A percentile compares a stretch with the other conserved stretches of the same genome.
Conservation (phyloP, 139 green algal species). For the Picochlorum sp. region DNA sequence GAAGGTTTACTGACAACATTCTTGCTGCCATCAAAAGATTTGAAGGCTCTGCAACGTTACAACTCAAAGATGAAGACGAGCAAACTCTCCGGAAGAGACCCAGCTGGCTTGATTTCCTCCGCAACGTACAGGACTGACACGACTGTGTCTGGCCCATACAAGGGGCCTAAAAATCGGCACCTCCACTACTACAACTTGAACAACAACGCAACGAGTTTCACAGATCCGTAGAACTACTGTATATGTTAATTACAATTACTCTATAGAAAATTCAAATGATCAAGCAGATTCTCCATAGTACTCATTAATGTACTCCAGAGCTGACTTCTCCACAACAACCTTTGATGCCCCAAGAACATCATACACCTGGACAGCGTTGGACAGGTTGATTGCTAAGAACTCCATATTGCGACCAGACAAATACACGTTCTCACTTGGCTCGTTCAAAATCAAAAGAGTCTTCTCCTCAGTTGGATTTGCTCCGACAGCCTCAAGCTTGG, state of each 20-base stretch:
- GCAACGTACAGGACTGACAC: no score
- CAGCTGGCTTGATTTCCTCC: no score
- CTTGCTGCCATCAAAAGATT: constrained; percentile 36
- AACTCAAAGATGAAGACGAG: neutral
- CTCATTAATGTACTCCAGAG: constrained; percentile 55
- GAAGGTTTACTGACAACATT: constrained; percentile 37
- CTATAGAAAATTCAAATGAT: no score
- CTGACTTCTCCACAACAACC: constrained; percentile 79
- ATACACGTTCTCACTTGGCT: constrained; percentile 38
- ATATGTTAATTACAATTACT: no score
- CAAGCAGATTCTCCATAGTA: constrained; percentile 12
- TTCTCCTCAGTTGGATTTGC: constrained; percentile 41
- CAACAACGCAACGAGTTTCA: no score
- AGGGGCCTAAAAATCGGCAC: no score
- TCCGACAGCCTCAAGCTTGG: constrained; percentile 53
- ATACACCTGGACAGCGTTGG: constrained; percentile 54
- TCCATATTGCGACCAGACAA: constrained; percentile 63
- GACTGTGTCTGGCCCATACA: no score
- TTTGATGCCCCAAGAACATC: constrained; percentile 87
- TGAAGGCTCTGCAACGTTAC: constrained; percentile 7
- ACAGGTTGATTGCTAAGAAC: constrained; percentile 50
- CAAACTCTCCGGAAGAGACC: no score
- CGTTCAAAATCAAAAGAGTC: constrained; percentile 36
- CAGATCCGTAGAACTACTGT: no score
- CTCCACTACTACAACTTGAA: no score